Base-by-base conservation (phyloP, 192 early-diverging fungal genomes). In the Rhizophagus prolifer region DNA sequence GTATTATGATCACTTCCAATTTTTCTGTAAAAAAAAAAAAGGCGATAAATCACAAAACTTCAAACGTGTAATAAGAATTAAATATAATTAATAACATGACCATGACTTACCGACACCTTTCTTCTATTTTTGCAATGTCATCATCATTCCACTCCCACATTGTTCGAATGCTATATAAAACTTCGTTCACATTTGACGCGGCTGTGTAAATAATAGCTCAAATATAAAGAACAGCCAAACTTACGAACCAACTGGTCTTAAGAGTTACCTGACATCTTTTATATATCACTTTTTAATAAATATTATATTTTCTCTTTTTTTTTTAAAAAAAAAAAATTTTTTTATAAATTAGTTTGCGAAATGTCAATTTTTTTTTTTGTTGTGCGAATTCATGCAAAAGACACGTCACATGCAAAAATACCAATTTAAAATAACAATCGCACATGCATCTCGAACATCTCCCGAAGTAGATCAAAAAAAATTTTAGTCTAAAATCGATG, bases 111-210 rank as follows among this genome's bases (percentile, higher is more conserved):
- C 23, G 41, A 12, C 41, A 70, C 23, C 14, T 41, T 0, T 9
- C 38, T 28, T 47, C 9, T 47, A 74, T 25, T 46, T 47, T 36
- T 44, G n/a, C 14, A 26, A 47, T 38, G 5, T 28, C 36, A 12
- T 46, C 12, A 28, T 63, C 72, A 16, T 9, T 44, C 72, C 72
- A 74, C 5, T 62, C 72, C 72, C 72, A 74, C 3, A 74, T 74
- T 9, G 72, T 74, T 44, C 60, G 38, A 16, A 74, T 21, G 19
- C 7, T 44, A 26, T 60, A 63, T 5, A 26, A 8, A 44, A 63
- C 8, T 44, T 74, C 59, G 46, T 46, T 2, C 23, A 12, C 41
- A 44, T 12, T 25, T 54, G 58, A 14, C 34, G 31, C 9, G 3
- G 36, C 36, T 38, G 36, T 38, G 36, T 38, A 68, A 19, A 68